Evolutionary conservation across 2,329 filamentous ascomycete species (phyloP), one percentile per base, ranked within the genome.

Genomic region (Monosporascus sp.): DNA sequence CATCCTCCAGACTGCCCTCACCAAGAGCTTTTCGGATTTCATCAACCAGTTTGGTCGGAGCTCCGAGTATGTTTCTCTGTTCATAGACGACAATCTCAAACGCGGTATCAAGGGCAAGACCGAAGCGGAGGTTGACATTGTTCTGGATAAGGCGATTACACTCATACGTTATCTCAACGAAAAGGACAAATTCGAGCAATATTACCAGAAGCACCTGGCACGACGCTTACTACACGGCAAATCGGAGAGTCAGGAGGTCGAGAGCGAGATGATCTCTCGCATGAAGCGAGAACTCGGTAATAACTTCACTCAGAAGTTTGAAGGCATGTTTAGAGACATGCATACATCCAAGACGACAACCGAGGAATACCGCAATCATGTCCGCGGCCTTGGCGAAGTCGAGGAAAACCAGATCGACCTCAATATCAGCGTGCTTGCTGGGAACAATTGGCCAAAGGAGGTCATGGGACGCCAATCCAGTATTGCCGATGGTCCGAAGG

Each of bases 301-400:
- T 68, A 87, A 91, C 60, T 97, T 97, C 68, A 97, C 94, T 0
- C 78, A 84, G 64, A 96, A 95, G 68, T 83, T 99, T 45, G 94
- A 99, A 67, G 89, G 91, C 59, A 97, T 99, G 91, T 97, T 99
- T 76, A 92, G 91, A 71, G 94, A 99, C 65, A 92, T 97, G 82
- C 84, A 87, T 17, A 84, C 92, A 14, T 97, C 92, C 0, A 84
- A 87, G 51, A 93, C 96, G 59, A 79, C 97, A 25, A 90, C 89
- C 0, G 73, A 83, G 14, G 84, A 81, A 52, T 97, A 95, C 73
- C 87, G 86, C 59, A 79, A 81, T 17, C 83, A 93, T 57, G 83
- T 83, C 47, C 70, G 73, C 31, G 72, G 70, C 31, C 70, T 82
- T 11, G 69, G 80, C 68, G 69, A 83, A 68, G 67, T 71, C 18